A percentile compares a stretch with the other conserved stretches of the same genome.
Evolutionary conservation across 495 filamentous ascomycete species (phyloP).

Genomic region (Aspergillus heteromorphus): DNA sequence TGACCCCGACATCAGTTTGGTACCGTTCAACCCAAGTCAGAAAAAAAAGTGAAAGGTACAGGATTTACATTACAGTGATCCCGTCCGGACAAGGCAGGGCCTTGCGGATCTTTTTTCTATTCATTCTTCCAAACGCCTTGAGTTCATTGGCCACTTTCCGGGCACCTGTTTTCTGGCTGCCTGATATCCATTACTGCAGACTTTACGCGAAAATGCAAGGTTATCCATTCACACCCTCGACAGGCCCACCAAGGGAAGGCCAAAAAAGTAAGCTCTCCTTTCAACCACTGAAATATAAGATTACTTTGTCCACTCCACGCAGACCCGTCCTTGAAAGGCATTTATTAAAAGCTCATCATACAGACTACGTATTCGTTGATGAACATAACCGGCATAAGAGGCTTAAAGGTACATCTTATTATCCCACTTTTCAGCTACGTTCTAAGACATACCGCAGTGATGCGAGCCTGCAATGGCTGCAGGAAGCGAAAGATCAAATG

Average conservation of each 20-base stretch:
- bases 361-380: slow-evolving; percentile 99
- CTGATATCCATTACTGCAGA: not conserved
- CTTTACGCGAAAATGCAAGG: slow-evolving; percentile 31
- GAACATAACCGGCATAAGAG: slow-evolving; percentile 98
- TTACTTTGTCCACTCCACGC: not conserved
- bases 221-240: slow-evolving; percentile 45
- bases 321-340: not conserved
- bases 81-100: slow-evolving; percentile 14
- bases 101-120: slow-evolving; percentile 1
- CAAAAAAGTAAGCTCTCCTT: slow-evolving; percentile 36
- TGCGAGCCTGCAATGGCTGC: slow-evolving; percentile 97
- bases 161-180: not conserved
- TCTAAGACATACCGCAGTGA: slow-evolving; percentile 55
- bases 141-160: not conserved
- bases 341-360: slow-evolving; percentile 6
- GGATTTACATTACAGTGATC: not conserved
- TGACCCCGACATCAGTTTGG: not conserved
- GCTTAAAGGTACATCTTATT: slow-evolving; percentile 70
- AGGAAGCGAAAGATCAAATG: slow-evolving; percentile 82
- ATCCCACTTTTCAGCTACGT: not conserved
- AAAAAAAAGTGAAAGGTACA: not conserved
- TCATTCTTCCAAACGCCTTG: not conserved
- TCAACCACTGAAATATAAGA: not conserved
- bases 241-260: slow-evolving; percentile 39
- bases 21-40: not conserved